Base-by-base conservation (phyloP, 495 filamentous ascomycete species). In the Neurospora discreta region DNA sequence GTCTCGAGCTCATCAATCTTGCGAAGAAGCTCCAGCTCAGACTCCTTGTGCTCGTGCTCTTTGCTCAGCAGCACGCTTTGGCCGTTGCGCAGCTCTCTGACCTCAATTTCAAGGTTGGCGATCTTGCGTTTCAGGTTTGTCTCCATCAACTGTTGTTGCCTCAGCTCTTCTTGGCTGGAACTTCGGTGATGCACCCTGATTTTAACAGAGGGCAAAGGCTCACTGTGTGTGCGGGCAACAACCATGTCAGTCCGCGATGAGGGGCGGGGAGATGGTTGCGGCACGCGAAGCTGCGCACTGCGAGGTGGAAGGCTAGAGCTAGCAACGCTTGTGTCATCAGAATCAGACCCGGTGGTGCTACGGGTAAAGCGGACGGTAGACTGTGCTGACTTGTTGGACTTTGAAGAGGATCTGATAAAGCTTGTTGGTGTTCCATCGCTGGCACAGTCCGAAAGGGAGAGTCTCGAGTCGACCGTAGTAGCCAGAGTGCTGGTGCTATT, bases 401-500 rank as follows among this genome's bases (percentile, higher is more conserved):
- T 65, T 78, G 78, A 46, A 74, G 76, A 33, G 70, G 77, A 58
- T 75, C 77, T 10, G 73, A 71, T 68, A 69, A 75, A 71, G 76
- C 81, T 72, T 73, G 80, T 76, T 44, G 79, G 77, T 18, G 78
- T 77, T 69, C 78, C 75, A 46, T 79, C 77, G 65, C 77, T 80
- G 69, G 72, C 73, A 43, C 71, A 71, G 26, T 77, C 75, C 42
- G 75, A 67, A 30, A 79, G 79, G 16, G 78, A 80, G 18, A 73
- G 33, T 46, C 70, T 69, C 26, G 78, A 80, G 46, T 75, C 72
- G 38, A 80, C 75, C 1, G 76, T 79, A 1, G 83, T 85, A 43
- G 82, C 82, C 69, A 83, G 77, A 9, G 83, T 85, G 72, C 79
- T 85, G 68, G 81, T 73, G 72, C 79, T 85, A 44, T 80, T 73